phyloP scores from a whole-genome alignment of 371 early-diverging fungal genomes.

The Mucor velutinosus region DNA sequence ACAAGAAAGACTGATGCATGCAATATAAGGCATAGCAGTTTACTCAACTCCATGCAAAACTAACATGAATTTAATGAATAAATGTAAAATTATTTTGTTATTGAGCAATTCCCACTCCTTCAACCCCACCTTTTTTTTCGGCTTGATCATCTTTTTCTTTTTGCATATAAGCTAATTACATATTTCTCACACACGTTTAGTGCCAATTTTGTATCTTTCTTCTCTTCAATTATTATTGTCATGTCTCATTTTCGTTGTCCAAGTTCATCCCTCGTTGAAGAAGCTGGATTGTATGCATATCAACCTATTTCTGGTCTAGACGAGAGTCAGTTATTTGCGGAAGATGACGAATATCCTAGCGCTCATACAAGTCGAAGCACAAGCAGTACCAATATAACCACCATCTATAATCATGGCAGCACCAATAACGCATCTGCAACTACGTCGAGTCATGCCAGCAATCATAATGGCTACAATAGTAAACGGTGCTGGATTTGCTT shows the following conservation, averaged over 20 bases:
- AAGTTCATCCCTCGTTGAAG: conserved; percentile 29
- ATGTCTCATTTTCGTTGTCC: conserved; percentile 41
- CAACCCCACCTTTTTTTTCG: not conserved
- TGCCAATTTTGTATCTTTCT: not conserved
- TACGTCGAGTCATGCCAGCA: not conserved
- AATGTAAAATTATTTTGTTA: not conserved
- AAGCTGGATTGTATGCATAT: conserved; percentile 29
- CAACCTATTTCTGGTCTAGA: conserved; percentile 16
- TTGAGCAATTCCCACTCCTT: not conserved
- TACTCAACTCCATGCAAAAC: not conserved
- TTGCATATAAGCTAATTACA: not conserved
- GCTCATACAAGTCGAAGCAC: not conserved
- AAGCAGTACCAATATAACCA: not conserved
- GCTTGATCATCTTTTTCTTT: not conserved
- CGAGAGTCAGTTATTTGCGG: conserved; percentile 11
- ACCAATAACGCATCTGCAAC: not conserved
- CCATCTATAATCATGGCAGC: not conserved
- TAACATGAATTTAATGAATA: not conserved
- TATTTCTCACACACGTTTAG: not conserved
- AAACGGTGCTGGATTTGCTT: conserved; percentile 61
- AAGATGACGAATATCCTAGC: not conserved
- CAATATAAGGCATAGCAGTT: not conserved
- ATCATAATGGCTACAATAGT: not conserved
- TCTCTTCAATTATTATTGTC: not conserved
- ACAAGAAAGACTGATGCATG: too few species aligned